These are phyloP conservation scores for Onygenales sp. DNA, from an alignment of 2,329 filamentous ascomycete species.

Conservation along the genomic window DNA sequence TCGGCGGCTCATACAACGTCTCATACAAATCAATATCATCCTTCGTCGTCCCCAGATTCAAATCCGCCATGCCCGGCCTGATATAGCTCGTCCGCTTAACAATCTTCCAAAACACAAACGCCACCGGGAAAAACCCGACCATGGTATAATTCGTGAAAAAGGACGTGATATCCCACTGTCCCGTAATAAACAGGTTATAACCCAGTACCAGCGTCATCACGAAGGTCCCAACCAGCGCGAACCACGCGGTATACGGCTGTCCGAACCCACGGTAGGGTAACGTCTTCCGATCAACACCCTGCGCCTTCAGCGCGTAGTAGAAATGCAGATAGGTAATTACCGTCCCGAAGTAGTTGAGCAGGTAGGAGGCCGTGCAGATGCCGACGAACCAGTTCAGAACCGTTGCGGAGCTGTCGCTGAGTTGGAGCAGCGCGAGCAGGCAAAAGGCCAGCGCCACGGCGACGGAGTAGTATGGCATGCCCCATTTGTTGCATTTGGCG, in stretches of 20 bases:
- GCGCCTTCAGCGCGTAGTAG: constrained; percentile 54
- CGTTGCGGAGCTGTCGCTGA: constrained; percentile 51
- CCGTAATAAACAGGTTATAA: constrained; percentile 60
- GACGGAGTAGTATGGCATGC: constrained; percentile 64
- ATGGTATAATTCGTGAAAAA: constrained; percentile 64
- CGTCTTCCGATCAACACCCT: constrained; percentile 55
- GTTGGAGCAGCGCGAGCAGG: constrained; percentile 61
- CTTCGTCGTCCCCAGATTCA: constrained; percentile 25
- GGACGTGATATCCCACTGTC: constrained; percentile 51
- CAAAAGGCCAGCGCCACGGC: constrained; percentile 53
- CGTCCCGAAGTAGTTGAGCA: constrained; percentile 43
- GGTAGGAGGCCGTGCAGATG: constrained; percentile 19
- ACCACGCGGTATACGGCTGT: constrained; percentile 63
- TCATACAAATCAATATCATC: constrained; percentile 21
- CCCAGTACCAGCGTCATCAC: constrained; percentile 63
- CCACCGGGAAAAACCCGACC: constrained; percentile 54
- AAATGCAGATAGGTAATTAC: constrained; percentile 62
- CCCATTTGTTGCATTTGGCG: constrained; percentile 44
- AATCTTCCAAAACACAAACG: constrained; percentile 61
- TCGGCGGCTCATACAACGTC: constrained; percentile 10
- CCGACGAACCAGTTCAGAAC: constrained; percentile 43
- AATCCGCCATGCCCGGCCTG: constrained; percentile 48
- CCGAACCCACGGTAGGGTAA: constrained; percentile 59
- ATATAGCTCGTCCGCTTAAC: constrained; percentile 50
- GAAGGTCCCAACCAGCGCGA: constrained; percentile 51